A percentile compares a stretch with the other conserved stretches of the same genome.
Evolutionary conservation across 2,329 filamentous ascomycete genomes (phyloP).

Genomic region (Pyrenochaeta sp.): DNA sequence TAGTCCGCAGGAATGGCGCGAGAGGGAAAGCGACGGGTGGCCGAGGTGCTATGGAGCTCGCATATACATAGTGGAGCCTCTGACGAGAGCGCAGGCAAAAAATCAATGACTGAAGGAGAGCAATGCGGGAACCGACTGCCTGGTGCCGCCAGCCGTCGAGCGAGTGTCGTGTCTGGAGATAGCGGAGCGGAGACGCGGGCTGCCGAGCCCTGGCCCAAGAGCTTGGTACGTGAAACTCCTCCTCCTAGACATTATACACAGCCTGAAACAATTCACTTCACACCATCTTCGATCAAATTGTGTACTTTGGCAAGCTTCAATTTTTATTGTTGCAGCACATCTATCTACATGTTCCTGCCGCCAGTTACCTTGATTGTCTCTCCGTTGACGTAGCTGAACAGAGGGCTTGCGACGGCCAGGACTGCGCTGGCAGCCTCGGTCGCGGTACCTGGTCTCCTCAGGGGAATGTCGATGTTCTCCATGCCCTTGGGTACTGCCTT

Average conservation of each 20-base stretch:
- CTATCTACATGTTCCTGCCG: slow-evolving; percentile 67
- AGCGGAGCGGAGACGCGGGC: slow-evolving; percentile 18
- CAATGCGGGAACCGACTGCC: no score
- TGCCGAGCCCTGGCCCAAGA: slow-evolving; percentile 18
- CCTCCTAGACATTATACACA: slow-evolving; percentile 12
- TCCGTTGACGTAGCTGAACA: slow-evolving; percentile 84
- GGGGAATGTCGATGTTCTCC: slow-evolving; percentile 73
- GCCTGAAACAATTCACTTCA: slow-evolving; percentile 16
- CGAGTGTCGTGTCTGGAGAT: slow-evolving; percentile 21
- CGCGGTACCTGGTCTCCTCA: slow-evolving; percentile 77
- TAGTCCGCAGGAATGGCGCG: slow-evolving; percentile 8
- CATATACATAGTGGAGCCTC: slow-evolving; percentile 34
- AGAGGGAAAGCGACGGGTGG: slow-evolving; percentile 5
- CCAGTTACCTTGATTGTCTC: slow-evolving; percentile 90
- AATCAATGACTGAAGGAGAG: slow-evolving; percentile 9
- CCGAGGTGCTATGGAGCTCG: slow-evolving; percentile 27
- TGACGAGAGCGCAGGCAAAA: slow-evolving; percentile 23
- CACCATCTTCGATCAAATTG: not conserved
- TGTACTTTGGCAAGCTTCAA: not conserved
- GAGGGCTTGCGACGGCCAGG: slow-evolving; percentile 78
- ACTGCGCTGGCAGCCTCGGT: slow-evolving; percentile 82
- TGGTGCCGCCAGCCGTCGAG: no score
- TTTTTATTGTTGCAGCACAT: not conserved
- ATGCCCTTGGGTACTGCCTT: slow-evolving; percentile 44
- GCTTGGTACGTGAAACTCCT: slow-evolving; percentile 25